phyloP scores from a whole-genome alignment of 495 filamentous ascomycete species.

The Bryoglossum gracile region DNA sequence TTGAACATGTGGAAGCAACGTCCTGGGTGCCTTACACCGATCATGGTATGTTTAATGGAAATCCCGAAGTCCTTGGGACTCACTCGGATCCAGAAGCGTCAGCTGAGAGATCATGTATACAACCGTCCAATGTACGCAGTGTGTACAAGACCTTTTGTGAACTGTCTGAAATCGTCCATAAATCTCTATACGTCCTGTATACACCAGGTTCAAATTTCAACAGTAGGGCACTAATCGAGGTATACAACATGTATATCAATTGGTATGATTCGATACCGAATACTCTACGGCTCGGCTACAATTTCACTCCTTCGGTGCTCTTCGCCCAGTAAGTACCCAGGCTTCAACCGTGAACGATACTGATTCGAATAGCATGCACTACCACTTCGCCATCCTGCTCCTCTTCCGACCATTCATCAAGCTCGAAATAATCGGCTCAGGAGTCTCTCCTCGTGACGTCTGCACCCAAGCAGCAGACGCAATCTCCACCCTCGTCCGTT shows the following conservation, averaged over 20 bases:
- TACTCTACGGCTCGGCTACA: conserved; percentile 47
- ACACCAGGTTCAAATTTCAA: conserved; percentile 53
- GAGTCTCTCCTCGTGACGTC: conserved; percentile 54
- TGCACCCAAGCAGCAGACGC: conserved; percentile 55
- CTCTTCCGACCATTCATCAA: conserved; percentile 62
- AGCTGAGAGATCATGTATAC: conserved; percentile 39
- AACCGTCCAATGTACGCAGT: conserved; percentile 48
- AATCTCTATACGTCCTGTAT: conserved; percentile 56
- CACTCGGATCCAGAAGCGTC: conserved; percentile 28
- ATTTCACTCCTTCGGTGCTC: conserved; percentile 52
- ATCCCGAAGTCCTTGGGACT: background rate
- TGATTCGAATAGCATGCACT: conserved; percentile 69
- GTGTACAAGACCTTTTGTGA: conserved; percentile 56
- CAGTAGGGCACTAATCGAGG: conserved; percentile 44
- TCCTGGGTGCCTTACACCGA: conserved; percentile 54
- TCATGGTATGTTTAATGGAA: no score
- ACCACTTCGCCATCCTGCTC: conserved; percentile 54
- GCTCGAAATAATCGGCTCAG: conserved; percentile 47
- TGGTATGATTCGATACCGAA: conserved; percentile 58
- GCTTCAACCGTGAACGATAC: no score
- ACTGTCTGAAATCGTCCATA: conserved; percentile 60
- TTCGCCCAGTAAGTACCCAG: conserved; percentile 55
- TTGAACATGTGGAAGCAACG: conserved; percentile 45
- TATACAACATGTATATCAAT: conserved; percentile 51
- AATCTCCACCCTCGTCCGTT: conserved; percentile 48